These are phyloP conservation scores for Fusarium tanahbumbuense DNA, from an alignment of 2,329 filamentous ascomycete genomes.

Conservation along the genomic window DNA sequence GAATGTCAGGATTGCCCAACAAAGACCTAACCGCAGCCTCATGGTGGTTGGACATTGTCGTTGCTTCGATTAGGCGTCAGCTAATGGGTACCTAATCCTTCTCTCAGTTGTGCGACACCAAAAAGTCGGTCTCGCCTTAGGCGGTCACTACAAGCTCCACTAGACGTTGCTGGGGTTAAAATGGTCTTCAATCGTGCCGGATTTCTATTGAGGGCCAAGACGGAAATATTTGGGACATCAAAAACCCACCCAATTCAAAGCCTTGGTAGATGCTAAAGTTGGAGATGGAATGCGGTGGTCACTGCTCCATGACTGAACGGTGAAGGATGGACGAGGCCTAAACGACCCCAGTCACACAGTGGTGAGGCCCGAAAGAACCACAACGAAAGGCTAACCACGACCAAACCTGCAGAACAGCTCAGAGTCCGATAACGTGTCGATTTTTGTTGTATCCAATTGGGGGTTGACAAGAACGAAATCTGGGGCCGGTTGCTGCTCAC, in stretches of 20 bases:
- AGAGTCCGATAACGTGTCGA: conserved; percentile 33
- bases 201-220: conserved; percentile 36
- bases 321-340: conserved; percentile 35
- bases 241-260: conserved; percentile 17
- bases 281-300: conserved; percentile 35
- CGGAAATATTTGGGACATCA: conserved; percentile 20
- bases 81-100: conserved; percentile 38
- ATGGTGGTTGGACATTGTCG: conserved; percentile 34
- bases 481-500: conserved; percentile 33
- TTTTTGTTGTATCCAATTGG: conserved; percentile 28
- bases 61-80: conserved; percentile 38
- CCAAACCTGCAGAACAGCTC: conserved; percentile 28
- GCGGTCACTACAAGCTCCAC: conserved; percentile 41
- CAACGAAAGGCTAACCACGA: conserved; percentile 19
- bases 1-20: conserved; percentile 27
- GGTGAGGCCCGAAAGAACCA: conserved; percentile 37
- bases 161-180: conserved; percentile 20
- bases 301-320: conserved; percentile 26
- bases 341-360: conserved; percentile 19
- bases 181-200: conserved; percentile 22
- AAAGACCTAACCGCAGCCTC: conserved; percentile 41
- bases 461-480: conserved; percentile 25
- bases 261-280: conserved; percentile 22
- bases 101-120: conserved; percentile 28
- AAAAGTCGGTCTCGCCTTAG: conserved; percentile 45